Conservation (phyloP, 2,329 filamentous ascomycete species). For the Pseudofabraea citricarpa region DNA sequence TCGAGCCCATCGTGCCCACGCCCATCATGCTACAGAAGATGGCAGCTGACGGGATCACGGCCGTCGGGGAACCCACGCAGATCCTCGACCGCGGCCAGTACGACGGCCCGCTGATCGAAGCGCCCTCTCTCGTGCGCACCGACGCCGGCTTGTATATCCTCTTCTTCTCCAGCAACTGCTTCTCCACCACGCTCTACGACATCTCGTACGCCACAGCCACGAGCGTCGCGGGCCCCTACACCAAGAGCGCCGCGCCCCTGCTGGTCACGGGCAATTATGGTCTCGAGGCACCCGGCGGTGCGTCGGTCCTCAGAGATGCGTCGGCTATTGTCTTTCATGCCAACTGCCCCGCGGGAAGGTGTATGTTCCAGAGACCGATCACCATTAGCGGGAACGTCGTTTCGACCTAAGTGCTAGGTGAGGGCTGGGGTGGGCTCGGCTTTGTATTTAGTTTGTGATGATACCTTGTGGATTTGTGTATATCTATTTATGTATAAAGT, state of each 20-base stretch:
- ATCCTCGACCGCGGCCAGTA: slow-evolving; percentile 39
- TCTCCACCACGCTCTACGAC: slow-evolving; percentile 47
- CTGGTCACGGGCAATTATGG: slow-evolving; percentile 9
- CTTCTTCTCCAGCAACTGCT: slow-evolving; percentile 60
- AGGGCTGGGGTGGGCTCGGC: no score
- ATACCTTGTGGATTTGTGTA: no score
- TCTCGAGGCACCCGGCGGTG: slow-evolving; percentile 12
- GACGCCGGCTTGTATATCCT: slow-evolving; percentile 48
- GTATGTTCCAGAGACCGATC: slow-evolving; percentile 3
- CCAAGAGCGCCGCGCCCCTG: slow-evolving; percentile 5
- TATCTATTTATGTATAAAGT: no score
- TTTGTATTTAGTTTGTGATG: no score
- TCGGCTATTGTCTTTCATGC: slow-evolving; percentile 14
- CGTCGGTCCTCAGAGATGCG: slow-evolving; percentile 7
- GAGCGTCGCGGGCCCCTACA: slow-evolving; percentile 9
- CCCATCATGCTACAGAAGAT: slow-evolving; percentile 54
- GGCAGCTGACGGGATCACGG: slow-evolving; percentile 44
- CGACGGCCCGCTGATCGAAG: slow-evolving; percentile 56
- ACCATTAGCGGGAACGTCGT: neutral
- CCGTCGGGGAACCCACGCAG: slow-evolving; percentile 42
- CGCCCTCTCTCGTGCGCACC: slow-evolving; percentile 46
- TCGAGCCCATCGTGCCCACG: slow-evolving; percentile 37
- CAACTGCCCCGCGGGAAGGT: slow-evolving; percentile 12
- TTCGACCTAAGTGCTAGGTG: neutral
- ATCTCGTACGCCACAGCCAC: slow-evolving; percentile 50